Evolutionary conservation across 441 rosid species (phyloP), one percentile per base, ranked within the genome.

Genomic region (Geranium incanum): DNA sequence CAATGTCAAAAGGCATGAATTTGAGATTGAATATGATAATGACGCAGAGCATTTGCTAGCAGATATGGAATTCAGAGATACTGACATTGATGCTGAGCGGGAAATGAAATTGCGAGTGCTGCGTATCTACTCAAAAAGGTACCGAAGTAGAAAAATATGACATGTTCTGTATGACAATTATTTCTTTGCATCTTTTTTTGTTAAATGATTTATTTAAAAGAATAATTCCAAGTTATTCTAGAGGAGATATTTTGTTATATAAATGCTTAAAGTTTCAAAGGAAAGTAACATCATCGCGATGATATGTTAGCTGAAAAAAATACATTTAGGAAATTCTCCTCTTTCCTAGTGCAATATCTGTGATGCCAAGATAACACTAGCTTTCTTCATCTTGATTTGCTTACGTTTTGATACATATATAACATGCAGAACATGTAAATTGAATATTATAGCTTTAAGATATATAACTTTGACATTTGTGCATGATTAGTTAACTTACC

Each of bases 21-120:
- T 95, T 85, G 99, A 95, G 84, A 75, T 88, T 75, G 99, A 90
- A 82, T 86, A 92, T 73, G 99, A 95, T 75, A 92, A 95, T 68
- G 97, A 95, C 80, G 98, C 99, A 11, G 98, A 95, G 84, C 97
- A 88, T 70, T 77, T 92, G 73, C 84, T 92, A 48, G 96, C 96
- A 62, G 98, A 92, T 75, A 95, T 92, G 99, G 99, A 95, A 70
- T 95, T 95, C 78, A 84, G 80, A 79, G 96, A 92, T 21, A 72
- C 82, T 37, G 98, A 95, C 77, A 79, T 89, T 36, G 84, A 82
- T 78, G 86, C 89, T 74, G 99, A 95, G 78, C 88, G 74, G 55
- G 90, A 88, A 72, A 73, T 88, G 76, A 95, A 95, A 81, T 75
- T 95, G 78, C 91, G 79, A 75, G 96, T 95, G 43, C 86, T 92